Evolutionary conservation across 768 basidiomycete genomes (phyloP).

Genomic region (Russula virescens): DNA sequence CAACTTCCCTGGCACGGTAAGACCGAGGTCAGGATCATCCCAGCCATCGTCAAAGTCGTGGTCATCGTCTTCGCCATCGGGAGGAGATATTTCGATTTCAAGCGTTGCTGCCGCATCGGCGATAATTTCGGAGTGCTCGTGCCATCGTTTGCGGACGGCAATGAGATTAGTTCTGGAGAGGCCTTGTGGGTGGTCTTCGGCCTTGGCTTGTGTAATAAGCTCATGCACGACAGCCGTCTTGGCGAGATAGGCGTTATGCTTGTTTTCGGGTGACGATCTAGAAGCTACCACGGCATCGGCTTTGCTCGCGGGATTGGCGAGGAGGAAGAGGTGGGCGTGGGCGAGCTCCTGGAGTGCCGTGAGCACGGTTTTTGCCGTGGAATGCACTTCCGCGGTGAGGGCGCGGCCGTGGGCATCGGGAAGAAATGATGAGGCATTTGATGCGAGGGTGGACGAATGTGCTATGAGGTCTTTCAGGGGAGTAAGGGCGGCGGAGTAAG

Average conservation of each 20-base stretch:
- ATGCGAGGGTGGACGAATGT: constrained; percentile 19
- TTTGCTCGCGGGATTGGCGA: background rate
- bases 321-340: constrained; percentile 16
- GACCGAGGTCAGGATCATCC: constrained; percentile 20
- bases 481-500: constrained; percentile 34
- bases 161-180: constrained; percentile 25
- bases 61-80: background rate
- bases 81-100: background rate
- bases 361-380: constrained; percentile 14
- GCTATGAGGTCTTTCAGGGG: constrained; percentile 19
- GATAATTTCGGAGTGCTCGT: constrained; percentile 17
- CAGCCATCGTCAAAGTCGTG: constrained; percentile 12
- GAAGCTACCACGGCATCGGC: constrained; percentile 8
- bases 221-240: constrained; percentile 58
- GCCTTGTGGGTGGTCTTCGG: background rate
- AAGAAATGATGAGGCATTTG: constrained; percentile 19
- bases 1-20: background rate
- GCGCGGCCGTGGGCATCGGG: constrained; percentile 21
- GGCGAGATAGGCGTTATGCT: constrained; percentile 47
- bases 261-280: background rate
- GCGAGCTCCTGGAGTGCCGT: constrained; percentile 20
- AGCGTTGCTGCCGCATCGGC: constrained; percentile 17
- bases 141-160: constrained; percentile 26
- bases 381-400: constrained; percentile 25
- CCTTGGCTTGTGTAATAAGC: constrained; percentile 46